Base-by-base conservation (phyloP, 257 asterid genomes). In the Primulina tabacum region DNA sequence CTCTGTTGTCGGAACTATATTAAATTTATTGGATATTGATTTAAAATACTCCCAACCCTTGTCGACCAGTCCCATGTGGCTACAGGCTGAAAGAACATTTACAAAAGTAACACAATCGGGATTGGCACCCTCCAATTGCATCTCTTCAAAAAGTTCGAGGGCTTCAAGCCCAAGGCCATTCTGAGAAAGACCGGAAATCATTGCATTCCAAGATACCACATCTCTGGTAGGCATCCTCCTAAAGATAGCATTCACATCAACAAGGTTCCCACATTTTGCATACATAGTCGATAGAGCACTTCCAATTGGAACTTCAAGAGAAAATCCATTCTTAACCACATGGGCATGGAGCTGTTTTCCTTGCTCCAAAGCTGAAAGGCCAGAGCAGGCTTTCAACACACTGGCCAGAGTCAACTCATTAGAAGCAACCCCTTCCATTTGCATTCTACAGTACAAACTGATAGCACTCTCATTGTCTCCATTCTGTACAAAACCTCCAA, bases 201-300 rank as follows among this genome's bases (percentile, higher is more conserved):
- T 92, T 10, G 97, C 82, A 64, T 92, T 92, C 97, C 97, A 92
- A 8, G 96, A 82, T 40, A 84, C 87, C 20, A 89, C 90, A 67
- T 89, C 97, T 75, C 89, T 78, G 10, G 82, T 77, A 7, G 95
- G 92, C 96, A 89, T 89, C 59, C 90, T 82, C 67, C 79, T 69
- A 66, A 92, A 92, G 55, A 82, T 89, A 12, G 71, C 47, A 64
- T 83, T 68, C 33, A 90, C 88, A 30, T 92, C 92, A 29, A 71
- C 72, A 10, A 87, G 88, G 76, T 84, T 83, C 64, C 97, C 97
- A 64, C 96, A 89, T 37, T 92, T 92, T 6, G 92, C 79, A 52
- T 89, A 92, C 96, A 92, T 92, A 53, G 95, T 87, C 17, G 95
- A 83, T 56, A 92, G 92, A 55, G 98, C 86, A 71, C 96, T 92